Evolutionary conservation across 257 asterid species (phyloP).

Genomic region (Ehretia macrophylla): DNA sequence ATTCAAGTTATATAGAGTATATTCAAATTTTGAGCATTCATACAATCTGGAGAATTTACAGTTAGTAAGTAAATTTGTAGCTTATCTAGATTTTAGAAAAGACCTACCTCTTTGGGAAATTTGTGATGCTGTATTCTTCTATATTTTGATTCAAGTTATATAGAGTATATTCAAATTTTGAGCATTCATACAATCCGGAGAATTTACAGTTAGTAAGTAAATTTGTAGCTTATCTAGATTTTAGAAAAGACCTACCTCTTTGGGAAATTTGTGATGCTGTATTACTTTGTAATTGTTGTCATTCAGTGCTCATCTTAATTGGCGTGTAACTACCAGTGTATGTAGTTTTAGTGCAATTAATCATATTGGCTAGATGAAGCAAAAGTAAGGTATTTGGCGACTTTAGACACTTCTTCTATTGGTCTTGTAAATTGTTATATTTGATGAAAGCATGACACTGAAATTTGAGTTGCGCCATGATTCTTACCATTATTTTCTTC

Average conservation of each 20-base stretch:
- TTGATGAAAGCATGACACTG: not conserved
- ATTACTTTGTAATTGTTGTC: not conserved
- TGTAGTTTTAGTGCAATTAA: too few species aligned
- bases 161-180: too few species aligned
- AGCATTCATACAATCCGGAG: too few species aligned
- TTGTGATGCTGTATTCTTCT: too few species aligned
- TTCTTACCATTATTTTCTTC: slow-evolving; percentile 6
- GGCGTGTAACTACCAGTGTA: too few species aligned
- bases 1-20: not conserved
- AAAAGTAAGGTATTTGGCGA: too few species aligned
- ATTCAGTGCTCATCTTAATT: too few species aligned
- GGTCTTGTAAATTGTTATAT: not conserved
- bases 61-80: not conserved
- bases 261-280: not conserved
- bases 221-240: not conserved
- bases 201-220: not conserved
- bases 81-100: not conserved
- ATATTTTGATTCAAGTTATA: not conserved
- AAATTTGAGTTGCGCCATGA: not conserved
- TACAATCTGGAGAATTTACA: not conserved
- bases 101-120: not conserved
- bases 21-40: too few species aligned
- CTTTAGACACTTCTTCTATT: too few species aligned
- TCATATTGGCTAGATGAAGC: too few species aligned
- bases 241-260: not conserved